Base-by-base conservation (phyloP, 495 filamentous ascomycete genomes). In the Lophiotrema nucula region DNA sequence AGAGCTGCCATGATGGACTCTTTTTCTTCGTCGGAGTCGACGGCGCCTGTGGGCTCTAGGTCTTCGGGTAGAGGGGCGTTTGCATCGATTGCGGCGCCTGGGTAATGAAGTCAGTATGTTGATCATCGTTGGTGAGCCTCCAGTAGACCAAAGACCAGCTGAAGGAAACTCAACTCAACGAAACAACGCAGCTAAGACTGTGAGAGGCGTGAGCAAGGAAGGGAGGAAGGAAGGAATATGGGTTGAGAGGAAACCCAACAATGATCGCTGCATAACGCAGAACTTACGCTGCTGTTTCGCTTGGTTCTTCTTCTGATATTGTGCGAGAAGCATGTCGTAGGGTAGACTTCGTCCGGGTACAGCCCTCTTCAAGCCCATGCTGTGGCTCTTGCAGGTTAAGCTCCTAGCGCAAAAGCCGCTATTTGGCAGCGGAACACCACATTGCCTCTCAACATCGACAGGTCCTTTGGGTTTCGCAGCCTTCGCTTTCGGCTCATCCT, bases 271-370 rank as follows among this genome's bases (percentile, higher is more conserved):
- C n/a, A n/a, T n/a, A n/a, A n/a, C n/a, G n/a, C n/a, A 18, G 47
- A n/a, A 74, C 81, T 62, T 80, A 91, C 88, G 95, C 70, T 97
- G 92, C 75, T 93, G 88, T 65, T 95, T 92, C 12, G 93, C 93
- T 73, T 97, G 93, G 69, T 97, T 98, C 78, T 95, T 96, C 79
- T 97, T 97, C 76, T 98, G 93, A 71, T 98, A 97, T 16, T 89
- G 88, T 25, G 88, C 83, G 21, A 98, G 81, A 23, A 98, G 76
- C 83, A 93, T 90, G 71, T 97, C 92, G 69, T 98, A 98, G 1
- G 95, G 95, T 47, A 96, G 76, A 31, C 88, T 92, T 26, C 93
- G 79, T 4, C 93, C 93, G 13, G 91, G 87, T 2, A 98, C 93
- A 0, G 85, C 83, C 61, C 93, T 82, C 74, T 98, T 98, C 5